Evolutionary conservation across 192 early-diverging fungal species (phyloP).

Genomic region (Rhizophagus sp.): DNA sequence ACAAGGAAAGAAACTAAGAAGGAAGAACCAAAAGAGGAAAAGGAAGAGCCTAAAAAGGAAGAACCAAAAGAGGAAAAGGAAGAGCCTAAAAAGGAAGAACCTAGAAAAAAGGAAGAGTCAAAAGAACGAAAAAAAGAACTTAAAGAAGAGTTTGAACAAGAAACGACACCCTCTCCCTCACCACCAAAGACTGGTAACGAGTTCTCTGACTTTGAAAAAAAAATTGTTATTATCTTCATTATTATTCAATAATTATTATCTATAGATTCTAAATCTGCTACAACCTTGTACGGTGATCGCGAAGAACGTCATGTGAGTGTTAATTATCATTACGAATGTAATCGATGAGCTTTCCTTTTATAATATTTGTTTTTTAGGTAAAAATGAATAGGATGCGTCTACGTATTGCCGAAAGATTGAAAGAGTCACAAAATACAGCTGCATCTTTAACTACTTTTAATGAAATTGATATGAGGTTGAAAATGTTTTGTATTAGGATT

Average conservation of each 20-base stretch:
- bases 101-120: background rate
- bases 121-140: background rate
- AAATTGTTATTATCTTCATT: background rate
- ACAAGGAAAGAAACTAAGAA: constrained; percentile 42
- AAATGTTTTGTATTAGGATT: background rate
- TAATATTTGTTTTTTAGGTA: constrained; percentile 41
- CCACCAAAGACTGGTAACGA: background rate
- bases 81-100: constrained; percentile 41
- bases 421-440: constrained; percentile 96
- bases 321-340: background rate
- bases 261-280: background rate
- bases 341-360: background rate
- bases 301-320: background rate
- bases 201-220: background rate
- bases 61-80: constrained; percentile 44
- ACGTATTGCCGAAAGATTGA: constrained; percentile 91
- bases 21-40: background rate
- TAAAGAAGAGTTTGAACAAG: background rate
- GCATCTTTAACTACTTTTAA: constrained; percentile 99
- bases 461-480: constrained; percentile 91
- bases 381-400: constrained; percentile 99
- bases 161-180: too few species aligned
- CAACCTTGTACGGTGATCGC: background rate
- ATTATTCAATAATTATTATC: background rate
- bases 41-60: constrained; percentile 44